Evolutionary conservation across 768 basidiomycete species (phyloP).

Genomic region (Sporobolomyces pararoseus): DNA sequence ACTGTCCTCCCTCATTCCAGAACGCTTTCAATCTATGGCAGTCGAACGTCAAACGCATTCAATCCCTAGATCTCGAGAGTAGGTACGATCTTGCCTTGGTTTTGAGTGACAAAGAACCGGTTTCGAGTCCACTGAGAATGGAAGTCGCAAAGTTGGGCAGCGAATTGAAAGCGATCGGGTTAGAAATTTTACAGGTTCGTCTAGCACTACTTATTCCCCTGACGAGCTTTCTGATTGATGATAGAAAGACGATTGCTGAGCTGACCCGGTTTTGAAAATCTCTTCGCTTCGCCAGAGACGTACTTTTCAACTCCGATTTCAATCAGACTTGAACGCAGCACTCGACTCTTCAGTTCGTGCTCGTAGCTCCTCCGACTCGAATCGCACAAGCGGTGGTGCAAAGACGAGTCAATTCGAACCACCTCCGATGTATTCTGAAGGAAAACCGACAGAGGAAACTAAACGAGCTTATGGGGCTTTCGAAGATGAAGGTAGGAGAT

Average conservation of each 20-base stretch:
- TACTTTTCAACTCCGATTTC: slow-evolving; percentile 76
- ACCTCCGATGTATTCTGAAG: slow-evolving; percentile 62
- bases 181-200: slow-evolving; percentile 64
- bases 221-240: too few species aligned
- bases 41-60: slow-evolving; percentile 62
- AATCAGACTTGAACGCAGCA: slow-evolving; percentile 69
- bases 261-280: not conserved
- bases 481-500: slow-evolving; percentile 30
- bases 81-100: slow-evolving; percentile 79
- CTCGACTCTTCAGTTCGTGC: slow-evolving; percentile 60
- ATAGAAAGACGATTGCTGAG: not conserved
- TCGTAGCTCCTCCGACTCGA: slow-evolving; percentile 14
- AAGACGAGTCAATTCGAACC: slow-evolving; percentile 65
- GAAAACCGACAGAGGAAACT: slow-evolving; percentile 24
- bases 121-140: slow-evolving; percentile 51
- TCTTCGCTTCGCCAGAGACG: slow-evolving; percentile 56
- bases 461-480: slow-evolving; percentile 44
- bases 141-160: slow-evolving; percentile 64
- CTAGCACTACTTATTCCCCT: not conserved
- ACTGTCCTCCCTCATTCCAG: slow-evolving; percentile 67
- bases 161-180: slow-evolving; percentile 76
- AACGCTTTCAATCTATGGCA: slow-evolving; percentile 73
- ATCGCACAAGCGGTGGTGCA: slow-evolving; percentile 38
- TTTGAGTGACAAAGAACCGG: slow-evolving; percentile 60
- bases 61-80: slow-evolving; percentile 59